Evolutionary conservation across 2,329 filamentous ascomycete genomes (phyloP), one percentile per base, ranked within the genome.

Genomic region (Aphanoascus verrucosus): DNA sequence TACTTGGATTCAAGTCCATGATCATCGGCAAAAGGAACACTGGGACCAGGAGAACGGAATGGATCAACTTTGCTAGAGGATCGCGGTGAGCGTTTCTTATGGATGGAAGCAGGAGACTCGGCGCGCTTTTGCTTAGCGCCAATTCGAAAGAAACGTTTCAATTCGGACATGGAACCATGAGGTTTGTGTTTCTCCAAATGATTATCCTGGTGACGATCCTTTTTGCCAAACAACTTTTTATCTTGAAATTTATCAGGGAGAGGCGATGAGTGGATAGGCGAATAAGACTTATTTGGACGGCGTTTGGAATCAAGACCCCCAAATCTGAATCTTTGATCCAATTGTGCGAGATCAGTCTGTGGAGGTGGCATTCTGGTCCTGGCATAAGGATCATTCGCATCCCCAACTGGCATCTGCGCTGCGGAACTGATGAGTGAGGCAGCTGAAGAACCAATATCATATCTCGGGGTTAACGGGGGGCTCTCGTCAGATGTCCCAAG

Each of bases 91-190:
- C 60, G 51, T 38, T 79, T 78, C 5, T 83, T 83, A 8, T 50
- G 58, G 5, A 76, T 72, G 3, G 84, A 77, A 3, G 73, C 67
- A 31, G 85, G 81, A 59, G 86, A 88, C 55, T 83, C 77, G 12
- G 69, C 65, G 28, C 77, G 74, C 62, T 84, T 83, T 56, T 77
- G 70, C 64, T 88, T 88, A 60, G 79, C 78, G 1, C 81, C 79
- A 50, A 83, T 69, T 84, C 73, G 93, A 75, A 98, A 94, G 68
- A 98, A 98, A n/a, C 93, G 81, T 72, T 95, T 96, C 56, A 98
- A 71, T 63, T 97, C 91, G 2, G 86, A 84, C 86, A 97, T 97
- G 4, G 93, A 96, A 19, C 86, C 83, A 56, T 87, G 81, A 49
- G 78, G 75, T 56, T 77, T 76, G 1, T 71, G 71, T 64, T 65